Evolutionary conservation across 305 asterid species (phyloP).

Genomic region (Solanum hybrid): DNA sequence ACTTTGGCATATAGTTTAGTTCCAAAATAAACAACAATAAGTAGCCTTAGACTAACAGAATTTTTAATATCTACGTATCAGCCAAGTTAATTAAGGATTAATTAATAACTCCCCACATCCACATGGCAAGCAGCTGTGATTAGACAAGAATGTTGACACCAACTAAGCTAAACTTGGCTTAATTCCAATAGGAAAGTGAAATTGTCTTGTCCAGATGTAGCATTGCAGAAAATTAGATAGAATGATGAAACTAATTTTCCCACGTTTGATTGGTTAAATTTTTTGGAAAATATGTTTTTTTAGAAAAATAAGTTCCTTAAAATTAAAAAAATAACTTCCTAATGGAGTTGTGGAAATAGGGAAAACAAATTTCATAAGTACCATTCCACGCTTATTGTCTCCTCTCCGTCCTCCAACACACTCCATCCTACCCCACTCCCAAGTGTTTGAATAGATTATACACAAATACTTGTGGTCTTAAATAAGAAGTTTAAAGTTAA

Average conservation of each 20-base stretch:
- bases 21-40: not conserved
- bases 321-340: not conserved
- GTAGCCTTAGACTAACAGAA: not conserved
- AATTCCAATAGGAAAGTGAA: not conserved
- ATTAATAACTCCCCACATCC: not conserved
- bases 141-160: not conserved
- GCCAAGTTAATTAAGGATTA: not conserved
- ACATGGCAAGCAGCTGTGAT: not conserved
- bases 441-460: not conserved
- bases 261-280: rapidly evolving
- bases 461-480: not conserved
- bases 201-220: not conserved
- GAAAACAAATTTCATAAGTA: not conserved
- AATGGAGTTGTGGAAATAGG: not conserved
- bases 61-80: too few species aligned
- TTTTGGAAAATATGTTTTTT: not conserved
- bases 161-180: not conserved
- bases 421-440: not conserved
- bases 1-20: not conserved
- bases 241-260: not conserved
- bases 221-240: not conserved
- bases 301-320: not conserved
- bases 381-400: rapidly evolving
- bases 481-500: not conserved
- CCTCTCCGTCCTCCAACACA: not conserved